Percentiles rank a stretch among this genome's conserved stretches.
Conservation (phyloP, 2,329 filamentous ascomycete genomes). For the Apiospora malaysiana region DNA sequence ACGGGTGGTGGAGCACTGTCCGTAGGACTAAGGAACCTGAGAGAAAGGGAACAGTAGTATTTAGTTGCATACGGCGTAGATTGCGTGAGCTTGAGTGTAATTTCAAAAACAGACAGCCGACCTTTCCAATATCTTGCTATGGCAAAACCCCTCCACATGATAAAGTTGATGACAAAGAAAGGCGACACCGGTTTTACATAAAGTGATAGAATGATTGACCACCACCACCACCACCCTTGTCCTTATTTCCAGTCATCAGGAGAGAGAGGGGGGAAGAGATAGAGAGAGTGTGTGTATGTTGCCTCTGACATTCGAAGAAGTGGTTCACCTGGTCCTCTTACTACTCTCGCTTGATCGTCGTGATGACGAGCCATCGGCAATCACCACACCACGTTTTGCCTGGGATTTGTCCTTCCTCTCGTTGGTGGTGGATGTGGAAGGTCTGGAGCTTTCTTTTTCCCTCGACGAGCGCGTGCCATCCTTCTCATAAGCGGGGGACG, state of each 20-base stretch:
- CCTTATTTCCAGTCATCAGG: neutral
- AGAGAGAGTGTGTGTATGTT: neutral
- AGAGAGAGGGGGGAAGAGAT: neutral
- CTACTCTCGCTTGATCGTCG: slow-evolving; percentile 17
- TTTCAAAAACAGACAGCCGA: slow-evolving; percentile 14
- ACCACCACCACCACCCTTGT: neutral
- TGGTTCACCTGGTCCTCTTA: neutral
- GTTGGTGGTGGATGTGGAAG: slow-evolving; percentile 23
- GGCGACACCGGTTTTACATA: neutral
- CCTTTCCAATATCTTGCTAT: neutral
- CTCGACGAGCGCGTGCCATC: slow-evolving; percentile 28
- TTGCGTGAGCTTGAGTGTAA: neutral
- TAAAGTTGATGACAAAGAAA: neutral
- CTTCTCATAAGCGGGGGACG: slow-evolving; percentile 23
- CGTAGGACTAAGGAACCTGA: neutral
- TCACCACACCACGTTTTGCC: slow-evolving; percentile 23
- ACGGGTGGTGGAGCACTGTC: neutral
- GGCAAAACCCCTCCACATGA: neutral
- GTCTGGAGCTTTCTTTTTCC: slow-evolving; percentile 23
- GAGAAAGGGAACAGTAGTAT: neutral
- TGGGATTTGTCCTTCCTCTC: slow-evolving; percentile 25
- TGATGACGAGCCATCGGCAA: slow-evolving; percentile 25
- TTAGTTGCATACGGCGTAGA: neutral
- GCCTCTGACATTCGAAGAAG: neutral
- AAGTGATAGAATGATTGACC: neutral